Evolutionary conservation across 78 protist species (phyloP).

Genomic region (slime mould (Dictyostelium discoideum)): DNA sequence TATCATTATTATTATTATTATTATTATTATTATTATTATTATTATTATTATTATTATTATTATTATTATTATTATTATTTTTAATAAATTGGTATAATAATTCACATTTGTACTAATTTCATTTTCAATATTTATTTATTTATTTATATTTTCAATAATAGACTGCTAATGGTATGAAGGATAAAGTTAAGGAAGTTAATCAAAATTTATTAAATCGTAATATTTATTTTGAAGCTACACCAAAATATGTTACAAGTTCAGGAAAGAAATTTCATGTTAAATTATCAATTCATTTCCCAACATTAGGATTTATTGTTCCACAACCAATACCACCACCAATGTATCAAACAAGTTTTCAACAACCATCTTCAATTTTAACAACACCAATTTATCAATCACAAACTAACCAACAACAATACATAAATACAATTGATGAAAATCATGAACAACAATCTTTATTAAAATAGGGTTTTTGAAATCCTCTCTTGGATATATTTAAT

Average conservation of each 20-base stretch:
- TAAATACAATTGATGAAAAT: background rate
- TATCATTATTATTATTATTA: too few species aligned
- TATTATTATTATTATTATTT: too few species aligned
- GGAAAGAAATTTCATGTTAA: constrained; percentile 13
- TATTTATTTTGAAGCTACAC: background rate
- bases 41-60: too few species aligned
- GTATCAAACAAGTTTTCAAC: background rate
- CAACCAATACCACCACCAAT: constrained; percentile 4
- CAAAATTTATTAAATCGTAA: background rate
- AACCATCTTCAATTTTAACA: background rate
- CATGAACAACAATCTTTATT: background rate
- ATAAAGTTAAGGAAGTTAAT: background rate
- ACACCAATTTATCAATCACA: background rate
- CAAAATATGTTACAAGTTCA: background rate
- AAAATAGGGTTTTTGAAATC: background rate
- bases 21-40: too few species aligned
- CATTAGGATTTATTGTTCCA: background rate
- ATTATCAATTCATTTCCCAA: background rate
- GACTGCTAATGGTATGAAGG: background rate
- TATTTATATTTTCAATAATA: background rate
- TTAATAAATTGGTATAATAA: too few species aligned
- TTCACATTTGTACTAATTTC: background rate
- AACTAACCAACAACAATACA: background rate
- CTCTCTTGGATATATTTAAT: background rate
- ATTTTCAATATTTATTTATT: background rate